A percentile compares a stretch with the other conserved stretches of the same genome.
Evolutionary conservation across 163 green algal species (phyloP).

Genomic region (Picocystis sp.): DNA sequence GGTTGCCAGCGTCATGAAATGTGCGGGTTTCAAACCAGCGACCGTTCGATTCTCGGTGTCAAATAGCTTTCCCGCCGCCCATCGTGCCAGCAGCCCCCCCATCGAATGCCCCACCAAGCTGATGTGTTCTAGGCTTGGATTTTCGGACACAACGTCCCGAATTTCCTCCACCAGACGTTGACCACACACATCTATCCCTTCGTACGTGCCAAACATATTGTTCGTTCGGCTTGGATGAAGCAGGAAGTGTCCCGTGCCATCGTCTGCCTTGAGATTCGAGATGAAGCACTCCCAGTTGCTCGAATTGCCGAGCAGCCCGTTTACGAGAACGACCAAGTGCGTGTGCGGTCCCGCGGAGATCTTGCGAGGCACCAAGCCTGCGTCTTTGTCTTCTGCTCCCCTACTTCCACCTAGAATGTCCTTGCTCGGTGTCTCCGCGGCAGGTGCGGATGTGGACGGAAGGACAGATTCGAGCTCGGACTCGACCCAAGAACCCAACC

Average conservation of each 20-base stretch:
- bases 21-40: slow-evolving; percentile 35
- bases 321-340: slow-evolving; percentile 52
- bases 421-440: too few species aligned
- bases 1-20: slow-evolving; percentile 66
- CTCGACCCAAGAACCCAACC: too few species aligned
- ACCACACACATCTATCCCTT: slow-evolving; percentile 68
- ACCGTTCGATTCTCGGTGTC: slow-evolving; percentile 22
- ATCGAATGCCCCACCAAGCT: slow-evolving; percentile 49
- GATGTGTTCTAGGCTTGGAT: slow-evolving; percentile 42
- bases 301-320: slow-evolving; percentile 51
- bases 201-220: slow-evolving; percentile 37
- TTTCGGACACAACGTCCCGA: slow-evolving; percentile 14
- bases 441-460: too few species aligned
- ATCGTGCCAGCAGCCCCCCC: slow-evolving; percentile 45
- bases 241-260: not conserved
- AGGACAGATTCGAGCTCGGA: too few species aligned
- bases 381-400: too few species aligned
- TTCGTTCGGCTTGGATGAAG: not conserved
- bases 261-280: not conserved
- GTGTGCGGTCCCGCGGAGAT: not conserved
- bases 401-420: too few species aligned
- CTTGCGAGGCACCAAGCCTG: too few species aligned
- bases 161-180: slow-evolving; percentile 57
- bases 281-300: slow-evolving; percentile 52
- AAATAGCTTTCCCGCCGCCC: slow-evolving; percentile 35